Base-by-base conservation (phyloP, 192 early-diverging fungal genomes). In the Podila minutissima region DNA sequence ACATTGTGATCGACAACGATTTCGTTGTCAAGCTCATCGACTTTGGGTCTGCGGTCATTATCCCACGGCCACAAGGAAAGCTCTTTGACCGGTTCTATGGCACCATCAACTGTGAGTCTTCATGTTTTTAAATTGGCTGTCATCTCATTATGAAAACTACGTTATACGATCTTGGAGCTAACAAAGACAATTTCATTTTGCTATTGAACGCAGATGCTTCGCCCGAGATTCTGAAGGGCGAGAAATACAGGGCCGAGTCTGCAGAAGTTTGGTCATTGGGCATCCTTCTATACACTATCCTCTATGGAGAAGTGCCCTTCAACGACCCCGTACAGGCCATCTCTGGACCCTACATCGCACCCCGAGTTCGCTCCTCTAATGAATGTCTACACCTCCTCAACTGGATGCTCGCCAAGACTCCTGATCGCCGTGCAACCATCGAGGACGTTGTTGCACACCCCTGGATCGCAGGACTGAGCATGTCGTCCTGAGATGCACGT, bases 181-280 rank as follows among this genome's bases (percentile, higher is more conserved):
- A 46, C 41, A 46, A 10, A 15, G 41, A 8, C 13, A 13, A 17
- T 46, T 33, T 33, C 33, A 33, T 33, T 33, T 46, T 46, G 41
- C 15, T 33, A 48, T n/a, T 37, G 37, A 33, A 24, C 19, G 24
- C 59, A 81, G 77, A 89, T 51, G 91, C 91, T 4, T 89, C 92
- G 11, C 92, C 92, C 19, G 91, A 94, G 72, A 89, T 93, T 41
- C 46, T 94, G 33, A 79, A 82, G 61, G 86, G 88, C 15, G 73
- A 88, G 65, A 82, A 82, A 49, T 87, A 88, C 60, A 75, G 88
- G 19, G 91, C 91, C 17, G 88, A 87, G 53, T 75, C 87, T 26
- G 86, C 86, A 24, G 91, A 94, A 66, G 82, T 93, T 22, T 94
- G 93, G 93, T 84, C 88, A 8, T 72, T 91, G 20, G 92, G 92